Percentiles rank a stretch among this genome's conserved stretches.
phyloP scores from a whole-genome alignment of 805 yeast species.

The Spathaspora arborariae region DNA sequence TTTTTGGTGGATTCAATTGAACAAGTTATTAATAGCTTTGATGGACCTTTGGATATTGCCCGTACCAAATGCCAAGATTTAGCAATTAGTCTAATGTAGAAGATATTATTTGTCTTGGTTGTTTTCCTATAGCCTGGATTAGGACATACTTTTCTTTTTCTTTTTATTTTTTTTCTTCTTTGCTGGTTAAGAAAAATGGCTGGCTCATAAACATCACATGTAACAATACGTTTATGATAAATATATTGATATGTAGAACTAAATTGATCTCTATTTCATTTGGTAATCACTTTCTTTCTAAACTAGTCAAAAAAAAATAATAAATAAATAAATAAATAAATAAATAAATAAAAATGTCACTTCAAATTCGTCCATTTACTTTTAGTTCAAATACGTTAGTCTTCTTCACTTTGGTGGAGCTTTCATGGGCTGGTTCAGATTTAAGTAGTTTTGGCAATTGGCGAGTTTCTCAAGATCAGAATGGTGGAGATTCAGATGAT shows the following conservation, averaged over 20 bases:
- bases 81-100: conserved; percentile 6
- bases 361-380: conserved; percentile 3
- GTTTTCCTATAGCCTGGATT: background rate
- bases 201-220: conserved; percentile 1
- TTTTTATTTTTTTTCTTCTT: background rate
- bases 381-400: background rate
- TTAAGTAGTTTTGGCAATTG: conserved; percentile 13
- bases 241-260: background rate
- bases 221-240: background rate
- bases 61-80: conserved; percentile 10
- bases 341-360: conserved; percentile 6
- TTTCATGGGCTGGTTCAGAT: conserved; percentile 2
- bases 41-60: conserved; percentile 9
- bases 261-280: background rate
- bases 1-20: conserved; percentile 11
- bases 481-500: conserved; percentile 4
- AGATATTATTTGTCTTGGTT: background rate
- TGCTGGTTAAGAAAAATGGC: conserved; percentile 4
- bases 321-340: background rate
- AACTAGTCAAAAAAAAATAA: background rate
- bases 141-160: background rate
- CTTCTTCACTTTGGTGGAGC: conserved; percentile 5
- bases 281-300: background rate
- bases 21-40: conserved; percentile 5
- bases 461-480: background rate